These are phyloP conservation scores for Talaromyces albobiverticillius DNA, from an alignment of 2,329 filamentous ascomycete genomes.

Conservation along the genomic window DNA sequence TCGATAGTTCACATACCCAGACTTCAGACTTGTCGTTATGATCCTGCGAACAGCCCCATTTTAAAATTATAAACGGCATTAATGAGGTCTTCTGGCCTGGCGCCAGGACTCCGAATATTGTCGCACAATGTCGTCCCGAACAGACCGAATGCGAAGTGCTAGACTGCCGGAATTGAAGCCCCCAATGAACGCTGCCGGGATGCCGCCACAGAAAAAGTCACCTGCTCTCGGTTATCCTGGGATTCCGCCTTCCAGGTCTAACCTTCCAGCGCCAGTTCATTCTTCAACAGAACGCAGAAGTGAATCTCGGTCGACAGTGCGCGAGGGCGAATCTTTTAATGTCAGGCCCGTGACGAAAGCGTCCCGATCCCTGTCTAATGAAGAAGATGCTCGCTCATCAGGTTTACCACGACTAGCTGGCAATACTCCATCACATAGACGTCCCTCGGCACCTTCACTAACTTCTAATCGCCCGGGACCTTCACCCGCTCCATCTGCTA, in stretches of 20 bases:
- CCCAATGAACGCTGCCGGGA: conserved; percentile 24
- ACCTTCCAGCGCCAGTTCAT: conserved; percentile 25
- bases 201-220: conserved; percentile 21
- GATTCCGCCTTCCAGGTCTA: conserved; percentile 24
- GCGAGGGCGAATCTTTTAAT: conserved; percentile 21
- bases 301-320: conserved; percentile 27
- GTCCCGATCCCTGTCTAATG: conserved; percentile 21
- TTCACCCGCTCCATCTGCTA: neutral
- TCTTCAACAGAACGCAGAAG: conserved; percentile 22
- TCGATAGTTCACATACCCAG: conserved; percentile 4
- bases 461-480: neutral
- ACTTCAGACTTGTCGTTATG: conserved; percentile 29
- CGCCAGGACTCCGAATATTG: conserved; percentile 23
- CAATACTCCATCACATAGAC: conserved; percentile 17
- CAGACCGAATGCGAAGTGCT: conserved; percentile 29
- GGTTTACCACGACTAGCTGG: conserved; percentile 29
- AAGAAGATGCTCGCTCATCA: conserved; percentile 24
- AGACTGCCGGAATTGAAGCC: conserved; percentile 25
- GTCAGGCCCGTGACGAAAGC: conserved; percentile 20
- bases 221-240: conserved; percentile 19
- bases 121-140: conserved; percentile 37
- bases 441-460: conserved; percentile 12
- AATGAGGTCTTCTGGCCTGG: conserved; percentile 24
- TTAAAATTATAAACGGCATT: neutral
- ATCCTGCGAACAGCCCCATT: conserved; percentile 13